A percentile compares a stretch with the other conserved stretches of the same genome.
phyloP scores from a whole-genome alignment of 352 stramenopile genomes.

The Elongisporangium undulatum region DNA sequence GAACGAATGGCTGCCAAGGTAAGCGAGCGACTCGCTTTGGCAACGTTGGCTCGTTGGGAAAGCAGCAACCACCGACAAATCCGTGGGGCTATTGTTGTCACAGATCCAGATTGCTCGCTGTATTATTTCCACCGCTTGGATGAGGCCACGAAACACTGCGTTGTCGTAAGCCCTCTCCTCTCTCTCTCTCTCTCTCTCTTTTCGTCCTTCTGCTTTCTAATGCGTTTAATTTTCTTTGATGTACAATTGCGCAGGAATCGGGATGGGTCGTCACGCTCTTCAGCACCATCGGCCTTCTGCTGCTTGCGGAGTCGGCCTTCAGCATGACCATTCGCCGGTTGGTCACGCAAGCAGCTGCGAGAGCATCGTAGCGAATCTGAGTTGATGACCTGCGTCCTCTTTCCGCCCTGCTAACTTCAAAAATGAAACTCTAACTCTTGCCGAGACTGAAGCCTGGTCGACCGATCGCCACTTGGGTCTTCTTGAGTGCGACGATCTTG shows the following conservation, averaged over 20 bases:
- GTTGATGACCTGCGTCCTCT: no score
- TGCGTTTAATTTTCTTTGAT: neutral
- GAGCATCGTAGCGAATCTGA: neutral
- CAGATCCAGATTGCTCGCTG: constrained; percentile 54
- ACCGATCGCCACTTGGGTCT: constrained; percentile 72
- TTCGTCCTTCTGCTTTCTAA: neutral
- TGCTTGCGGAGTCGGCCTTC: constrained; percentile 34
- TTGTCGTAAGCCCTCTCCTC: constrained; percentile 27
- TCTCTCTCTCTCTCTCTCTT: neutral
- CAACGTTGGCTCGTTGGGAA: neutral
- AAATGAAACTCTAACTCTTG: constrained; percentile 32
- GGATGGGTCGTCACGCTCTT: constrained; percentile 30
- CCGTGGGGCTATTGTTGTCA: neutral
- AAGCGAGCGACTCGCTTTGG: neutral
- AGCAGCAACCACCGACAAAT: neutral
- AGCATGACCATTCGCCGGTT: constrained; percentile 26
- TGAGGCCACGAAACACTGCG: constrained; percentile 30
- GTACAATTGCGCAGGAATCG: constrained; percentile 17
- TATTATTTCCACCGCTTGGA: constrained; percentile 67
- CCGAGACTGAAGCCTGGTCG: constrained; percentile 78
- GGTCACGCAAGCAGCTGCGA: constrained; percentile 3
- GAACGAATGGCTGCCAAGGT: constrained; percentile 55
- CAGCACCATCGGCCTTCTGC: constrained; percentile 28
- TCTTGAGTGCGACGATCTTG: constrained; percentile 66
- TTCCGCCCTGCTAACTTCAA: neutral